Percentiles rank a stretch among this genome's conserved stretches.
Conservation (phyloP, 805 yeast genomes). For the Metschnikowia borealis region DNA sequence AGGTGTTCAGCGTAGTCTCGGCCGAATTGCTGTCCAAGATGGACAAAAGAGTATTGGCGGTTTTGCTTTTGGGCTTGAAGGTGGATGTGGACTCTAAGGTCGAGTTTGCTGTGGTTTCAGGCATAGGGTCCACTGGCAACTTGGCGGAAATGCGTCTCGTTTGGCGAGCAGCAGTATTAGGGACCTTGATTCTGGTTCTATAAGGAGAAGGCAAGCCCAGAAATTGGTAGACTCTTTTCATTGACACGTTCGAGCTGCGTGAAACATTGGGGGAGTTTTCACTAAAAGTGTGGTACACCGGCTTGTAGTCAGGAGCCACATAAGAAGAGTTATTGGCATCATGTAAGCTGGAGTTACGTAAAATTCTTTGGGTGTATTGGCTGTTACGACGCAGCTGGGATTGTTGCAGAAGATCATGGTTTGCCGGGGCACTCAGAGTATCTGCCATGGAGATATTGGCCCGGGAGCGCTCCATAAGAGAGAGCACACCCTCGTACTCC, state of each 20-base stretch:
- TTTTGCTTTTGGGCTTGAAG: slow-evolving; percentile 36
- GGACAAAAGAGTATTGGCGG: slow-evolving; percentile 49
- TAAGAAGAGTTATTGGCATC: slow-evolving; percentile 17
- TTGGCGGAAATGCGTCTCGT: slow-evolving; percentile 12
- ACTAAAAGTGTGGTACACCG: slow-evolving; percentile 32
- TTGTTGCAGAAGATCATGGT: slow-evolving; percentile 6
- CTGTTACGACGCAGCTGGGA: slow-evolving; percentile 6
- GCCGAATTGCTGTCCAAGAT: slow-evolving; percentile 29
- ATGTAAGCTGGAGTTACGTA: slow-evolving; percentile 23
- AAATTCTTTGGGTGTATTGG: slow-evolving; percentile 27
- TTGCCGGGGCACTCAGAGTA: slow-evolving; percentile 2
- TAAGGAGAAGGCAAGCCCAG: slow-evolving; percentile 45
- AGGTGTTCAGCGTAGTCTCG: neutral
- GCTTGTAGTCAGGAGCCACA: slow-evolving; percentile 37
- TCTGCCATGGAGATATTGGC: slow-evolving; percentile 13
- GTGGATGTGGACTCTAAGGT: slow-evolving; percentile 3
- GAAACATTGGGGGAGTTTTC: slow-evolving; percentile 15
- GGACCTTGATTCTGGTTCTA: slow-evolving; percentile 37
- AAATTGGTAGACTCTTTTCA: slow-evolving; percentile 42
- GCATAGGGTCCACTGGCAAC: slow-evolving; percentile 1
- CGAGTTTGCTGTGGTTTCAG: slow-evolving; percentile 3
- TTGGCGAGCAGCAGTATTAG: slow-evolving; percentile 18
- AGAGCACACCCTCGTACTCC: slow-evolving; percentile 78
- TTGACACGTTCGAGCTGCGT: slow-evolving; percentile 26
- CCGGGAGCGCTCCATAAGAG: slow-evolving; percentile 38